phyloP scores from a whole-genome alignment of 176 grass and related monocot genomes.

The Aegilops umbellulata region DNA sequence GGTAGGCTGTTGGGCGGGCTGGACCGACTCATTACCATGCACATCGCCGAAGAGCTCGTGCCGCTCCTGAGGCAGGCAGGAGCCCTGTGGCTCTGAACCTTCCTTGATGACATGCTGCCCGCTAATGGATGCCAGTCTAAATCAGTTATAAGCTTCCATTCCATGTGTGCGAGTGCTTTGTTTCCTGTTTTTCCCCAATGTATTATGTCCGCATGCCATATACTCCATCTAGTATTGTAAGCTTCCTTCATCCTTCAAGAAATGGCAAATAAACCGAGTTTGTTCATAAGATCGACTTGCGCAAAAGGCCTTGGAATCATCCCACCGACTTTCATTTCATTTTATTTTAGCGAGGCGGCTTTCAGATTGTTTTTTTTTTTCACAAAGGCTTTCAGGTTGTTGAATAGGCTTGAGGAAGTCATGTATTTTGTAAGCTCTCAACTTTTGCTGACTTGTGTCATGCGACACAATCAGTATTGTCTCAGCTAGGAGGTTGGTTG shows the following conservation, averaged over 20 bases:
- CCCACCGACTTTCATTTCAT: no score
- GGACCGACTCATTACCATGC: constrained; percentile 66
- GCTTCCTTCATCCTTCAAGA: background rate
- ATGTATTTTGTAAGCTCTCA: background rate
- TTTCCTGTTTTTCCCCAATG: background rate
- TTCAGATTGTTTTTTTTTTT: no score
- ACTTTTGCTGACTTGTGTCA: background rate
- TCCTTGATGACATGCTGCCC: background rate
- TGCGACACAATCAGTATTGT: no score
- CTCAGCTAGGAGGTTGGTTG: background rate
- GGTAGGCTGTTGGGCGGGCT: constrained; percentile 68
- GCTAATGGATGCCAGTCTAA: background rate
- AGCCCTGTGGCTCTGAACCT: constrained; percentile 64
- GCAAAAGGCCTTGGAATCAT: background rate
- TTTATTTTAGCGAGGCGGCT: no score
- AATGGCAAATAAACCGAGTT: background rate
- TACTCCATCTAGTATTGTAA: background rate
- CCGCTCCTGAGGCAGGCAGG: constrained; percentile 71
- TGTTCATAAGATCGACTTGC: background rate
- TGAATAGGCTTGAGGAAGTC: no score
- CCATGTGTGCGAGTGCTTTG: background rate
- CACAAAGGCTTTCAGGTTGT: no score
- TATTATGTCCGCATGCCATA: background rate
- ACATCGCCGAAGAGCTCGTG: constrained; percentile 71
- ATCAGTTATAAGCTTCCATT: background rate